A percentile compares a stretch with the other conserved stretches of the same genome.
Evolutionary conservation across 2,329 filamentous ascomycete genomes (phyloP).

Genomic region (Fusarium tjaetaba): DNA sequence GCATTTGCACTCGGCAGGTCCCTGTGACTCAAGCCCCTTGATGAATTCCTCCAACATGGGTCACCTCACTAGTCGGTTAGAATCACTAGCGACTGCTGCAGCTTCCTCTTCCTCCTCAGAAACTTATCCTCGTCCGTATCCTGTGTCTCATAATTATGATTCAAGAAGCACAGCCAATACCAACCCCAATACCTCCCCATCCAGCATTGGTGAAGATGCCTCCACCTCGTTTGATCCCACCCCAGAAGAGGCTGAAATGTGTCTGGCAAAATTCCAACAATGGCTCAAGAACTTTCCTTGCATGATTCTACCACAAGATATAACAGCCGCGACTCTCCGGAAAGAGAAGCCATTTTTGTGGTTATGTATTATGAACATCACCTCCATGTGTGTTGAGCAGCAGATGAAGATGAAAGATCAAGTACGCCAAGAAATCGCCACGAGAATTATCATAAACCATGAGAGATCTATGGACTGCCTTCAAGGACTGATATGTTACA

Average conservation of each 20-base stretch:
- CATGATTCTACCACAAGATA: conserved; percentile 51
- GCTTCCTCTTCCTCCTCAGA: conserved; percentile 44
- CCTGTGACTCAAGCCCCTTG: conserved; percentile 11
- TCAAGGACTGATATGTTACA: conserved; percentile 58
- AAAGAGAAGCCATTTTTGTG: conserved; percentile 59
- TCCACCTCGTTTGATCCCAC: conserved; percentile 45
- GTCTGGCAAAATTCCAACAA: conserved; percentile 54
- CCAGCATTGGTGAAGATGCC: conserved; percentile 29
- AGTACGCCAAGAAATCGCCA: conserved; percentile 56
- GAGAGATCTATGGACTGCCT: conserved; percentile 63
- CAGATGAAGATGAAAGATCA: conserved; percentile 53
- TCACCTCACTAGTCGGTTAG: conserved; percentile 46
- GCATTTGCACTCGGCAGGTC: conserved; percentile 20
- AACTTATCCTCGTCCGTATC: conserved; percentile 13
- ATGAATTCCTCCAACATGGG: conserved; percentile 14
- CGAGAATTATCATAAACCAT: conserved; percentile 58
- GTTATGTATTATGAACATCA: conserved; percentile 59
- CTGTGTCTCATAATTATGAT: conserved; percentile 17
- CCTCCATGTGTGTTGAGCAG: conserved; percentile 53
- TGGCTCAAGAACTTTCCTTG: conserved; percentile 58
- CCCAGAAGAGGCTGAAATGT: conserved; percentile 50
- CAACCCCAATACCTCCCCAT: conserved; percentile 6
- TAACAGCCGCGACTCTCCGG: conserved; percentile 52
- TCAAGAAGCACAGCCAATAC: conserved; percentile 4
- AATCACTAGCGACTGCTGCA: conserved; percentile 51